These are phyloP conservation scores for Cryptococcus maquisensis DNA, from an alignment of 1,284 basidiomycete genomes.

Conservation along the genomic window DNA sequence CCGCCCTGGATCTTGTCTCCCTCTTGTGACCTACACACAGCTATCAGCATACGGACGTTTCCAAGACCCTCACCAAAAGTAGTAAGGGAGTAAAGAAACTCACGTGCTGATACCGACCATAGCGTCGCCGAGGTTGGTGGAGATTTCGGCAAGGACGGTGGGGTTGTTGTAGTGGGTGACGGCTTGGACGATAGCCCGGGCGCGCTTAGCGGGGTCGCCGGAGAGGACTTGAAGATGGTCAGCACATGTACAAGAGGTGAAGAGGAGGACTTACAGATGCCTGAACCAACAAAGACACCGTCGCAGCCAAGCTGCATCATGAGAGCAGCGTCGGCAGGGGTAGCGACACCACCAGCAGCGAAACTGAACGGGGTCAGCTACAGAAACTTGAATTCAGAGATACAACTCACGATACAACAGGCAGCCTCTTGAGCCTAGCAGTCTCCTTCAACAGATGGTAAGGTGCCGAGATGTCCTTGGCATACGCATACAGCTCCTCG, in stretches of 20 bases:
- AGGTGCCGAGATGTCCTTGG: conserved; percentile 89
- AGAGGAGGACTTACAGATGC: conserved; percentile 66
- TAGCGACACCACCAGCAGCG: conserved; percentile 95
- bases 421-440: conserved; percentile 84
- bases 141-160: conserved; percentile 62
- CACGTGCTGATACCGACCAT: conserved; percentile 74
- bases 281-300: conserved; percentile 92
- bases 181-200: conserved; percentile 95
- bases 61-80: neutral
- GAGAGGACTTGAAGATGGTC: conserved; percentile 51
- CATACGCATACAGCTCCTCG: conserved; percentile 91
- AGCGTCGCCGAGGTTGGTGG: conserved; percentile 80
- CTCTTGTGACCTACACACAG: conserved; percentile 14
- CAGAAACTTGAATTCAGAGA: neutral
- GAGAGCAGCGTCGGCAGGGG: conserved; percentile 90
- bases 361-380: conserved; percentile 55
- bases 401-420: conserved; percentile 60
- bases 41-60: neutral
- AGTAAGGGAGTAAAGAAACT: conserved; percentile 16
- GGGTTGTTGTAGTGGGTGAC: conserved; percentile 97
- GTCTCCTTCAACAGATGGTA: conserved; percentile 97
- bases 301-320: conserved; percentile 99
- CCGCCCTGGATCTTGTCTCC: conserved; percentile 24
- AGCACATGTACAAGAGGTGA: neutral
- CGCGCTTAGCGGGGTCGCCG: conserved; percentile 88